phyloP scores from a whole-genome alignment of 1,284 basidiomycete species.

The Volvariella volvacea region DNA sequence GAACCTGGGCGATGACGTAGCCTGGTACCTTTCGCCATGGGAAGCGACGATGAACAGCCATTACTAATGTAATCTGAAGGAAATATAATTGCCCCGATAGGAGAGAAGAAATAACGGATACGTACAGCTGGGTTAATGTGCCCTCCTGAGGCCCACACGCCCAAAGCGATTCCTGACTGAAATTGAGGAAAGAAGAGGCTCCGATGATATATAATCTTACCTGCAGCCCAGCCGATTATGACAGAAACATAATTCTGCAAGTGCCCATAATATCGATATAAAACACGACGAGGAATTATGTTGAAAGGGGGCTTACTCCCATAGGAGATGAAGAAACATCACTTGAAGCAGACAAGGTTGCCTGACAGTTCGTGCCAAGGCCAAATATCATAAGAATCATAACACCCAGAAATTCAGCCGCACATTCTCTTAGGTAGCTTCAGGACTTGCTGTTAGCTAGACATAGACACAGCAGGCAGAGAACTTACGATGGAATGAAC shows the following conservation, averaged over 20 bases:
- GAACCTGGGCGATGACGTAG: slow-evolving; percentile 44
- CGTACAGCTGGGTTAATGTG: slow-evolving; percentile 70
- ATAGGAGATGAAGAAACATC: slow-evolving; percentile 38
- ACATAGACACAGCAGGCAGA: too few relatives aligned
- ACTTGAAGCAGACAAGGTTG: slow-evolving; percentile 37
- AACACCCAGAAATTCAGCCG: too few relatives aligned
- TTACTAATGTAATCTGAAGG: slow-evolving; percentile 34
- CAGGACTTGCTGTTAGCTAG: too few relatives aligned
- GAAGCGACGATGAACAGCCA: slow-evolving; percentile 64
- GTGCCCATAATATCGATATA: too few relatives aligned
- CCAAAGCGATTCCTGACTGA: slow-evolving; percentile 48
- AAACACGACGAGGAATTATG: not conserved
- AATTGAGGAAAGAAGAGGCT: not conserved
- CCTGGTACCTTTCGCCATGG: slow-evolving; percentile 66
- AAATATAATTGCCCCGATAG: not conserved
- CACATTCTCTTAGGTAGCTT: too few relatives aligned
- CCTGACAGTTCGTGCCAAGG: slow-evolving; percentile 49
- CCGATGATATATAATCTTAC: not conserved
- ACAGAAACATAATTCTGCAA: too few relatives aligned
- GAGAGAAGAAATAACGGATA: slow-evolving; percentile 3
- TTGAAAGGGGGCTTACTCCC: too few relatives aligned
- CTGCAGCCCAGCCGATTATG: too few relatives aligned
- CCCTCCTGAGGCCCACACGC: slow-evolving; percentile 66
- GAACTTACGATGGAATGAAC: too few relatives aligned
- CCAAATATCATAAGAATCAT: slow-evolving; percentile 55